A percentile compares a stretch with the other conserved stretches of the same genome.
These are phyloP conservation scores for Echites panduratus DNA, from an alignment of 257 asterid species.

Conservation along the genomic window DNA sequence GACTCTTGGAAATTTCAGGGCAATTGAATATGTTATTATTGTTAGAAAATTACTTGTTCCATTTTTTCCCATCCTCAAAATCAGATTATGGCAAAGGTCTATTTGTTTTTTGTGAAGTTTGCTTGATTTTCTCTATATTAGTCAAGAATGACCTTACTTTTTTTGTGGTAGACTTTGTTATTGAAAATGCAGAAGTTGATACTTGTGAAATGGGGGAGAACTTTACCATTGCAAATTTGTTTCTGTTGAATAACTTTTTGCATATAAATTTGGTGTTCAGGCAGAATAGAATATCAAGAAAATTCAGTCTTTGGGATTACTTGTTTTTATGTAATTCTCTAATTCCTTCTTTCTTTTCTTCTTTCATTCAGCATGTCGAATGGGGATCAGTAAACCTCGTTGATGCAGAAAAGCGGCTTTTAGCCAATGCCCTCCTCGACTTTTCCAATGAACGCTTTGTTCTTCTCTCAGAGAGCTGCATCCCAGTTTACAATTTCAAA, in stretches of 20 bases:
- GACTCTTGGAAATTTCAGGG: not conserved
- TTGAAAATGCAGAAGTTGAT: not conserved
- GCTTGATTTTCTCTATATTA: not conserved
- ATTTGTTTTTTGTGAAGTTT: not conserved
- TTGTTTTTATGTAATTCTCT: not conserved
- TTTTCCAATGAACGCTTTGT: conserved; percentile 81
- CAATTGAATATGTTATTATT: not conserved
- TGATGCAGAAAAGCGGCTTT: conserved; percentile 81
- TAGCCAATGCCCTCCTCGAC: conserved; percentile 93
- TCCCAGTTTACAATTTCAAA: conserved; percentile 70
- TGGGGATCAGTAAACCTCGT: conserved; percentile 91
- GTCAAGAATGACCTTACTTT: not conserved
- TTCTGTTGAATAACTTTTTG: not conserved
- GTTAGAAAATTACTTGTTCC: not conserved
- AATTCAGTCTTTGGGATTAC: not conserved
- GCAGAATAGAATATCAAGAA: not conserved
- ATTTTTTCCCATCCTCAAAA: not conserved
- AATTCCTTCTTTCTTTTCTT: not conserved
- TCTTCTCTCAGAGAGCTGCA: conserved; percentile 87
- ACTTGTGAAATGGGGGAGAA: not conserved
- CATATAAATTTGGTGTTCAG: not conserved
- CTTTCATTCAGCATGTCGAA: conserved; percentile 53
- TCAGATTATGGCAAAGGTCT: not conserved
- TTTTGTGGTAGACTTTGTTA: not conserved
- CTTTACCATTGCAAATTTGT: not conserved